Evolutionary conservation across 2,329 filamentous ascomycete genomes (phyloP).

Genomic region (Sarocladium brachiariae): DNA sequence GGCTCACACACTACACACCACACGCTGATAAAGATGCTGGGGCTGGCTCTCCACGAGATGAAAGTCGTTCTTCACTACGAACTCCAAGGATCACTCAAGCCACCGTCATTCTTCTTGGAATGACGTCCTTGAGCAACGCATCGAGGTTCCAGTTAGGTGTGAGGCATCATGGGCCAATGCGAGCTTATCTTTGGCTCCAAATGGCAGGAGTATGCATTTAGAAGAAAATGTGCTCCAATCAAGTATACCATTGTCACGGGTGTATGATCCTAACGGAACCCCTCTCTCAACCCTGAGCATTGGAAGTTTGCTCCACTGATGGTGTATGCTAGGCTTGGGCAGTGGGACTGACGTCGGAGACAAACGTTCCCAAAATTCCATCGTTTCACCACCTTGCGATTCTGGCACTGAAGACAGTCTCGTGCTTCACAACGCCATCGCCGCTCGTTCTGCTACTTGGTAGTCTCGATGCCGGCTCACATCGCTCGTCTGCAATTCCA

Average conservation of each 20-base stretch:
- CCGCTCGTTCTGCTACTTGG: conserved; percentile 20
- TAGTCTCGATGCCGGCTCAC: conserved; percentile 34
- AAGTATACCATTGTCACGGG: not conserved
- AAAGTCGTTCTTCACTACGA: too few species aligned
- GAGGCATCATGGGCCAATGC: not conserved
- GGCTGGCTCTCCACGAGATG: too few species aligned
- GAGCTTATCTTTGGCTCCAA: not conserved
- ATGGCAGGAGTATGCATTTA: not conserved
- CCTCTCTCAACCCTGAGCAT: not conserved
- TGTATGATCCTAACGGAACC: not conserved
- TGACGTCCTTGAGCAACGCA: not conserved
- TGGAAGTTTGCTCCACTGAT: too few species aligned
- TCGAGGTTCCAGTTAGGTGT: not conserved
- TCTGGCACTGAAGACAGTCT: conserved; percentile 9
- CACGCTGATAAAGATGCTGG: not conserved
- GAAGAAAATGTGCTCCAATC: not conserved
- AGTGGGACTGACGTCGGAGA: conserved; percentile 5
- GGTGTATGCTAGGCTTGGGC: too few species aligned
- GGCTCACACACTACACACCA: too few species aligned
- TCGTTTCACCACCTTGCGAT: conserved; percentile 8
- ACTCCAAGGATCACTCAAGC: too few species aligned
- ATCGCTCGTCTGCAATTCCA: conserved; percentile 26
- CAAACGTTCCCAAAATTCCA: conserved; percentile 4
- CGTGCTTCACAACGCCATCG: conserved; percentile 11
- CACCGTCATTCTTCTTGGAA: too few species aligned